Conservation (phyloP, 805 yeast genomes). For the Zygosaccharomyces kombuchaensis region DNA sequence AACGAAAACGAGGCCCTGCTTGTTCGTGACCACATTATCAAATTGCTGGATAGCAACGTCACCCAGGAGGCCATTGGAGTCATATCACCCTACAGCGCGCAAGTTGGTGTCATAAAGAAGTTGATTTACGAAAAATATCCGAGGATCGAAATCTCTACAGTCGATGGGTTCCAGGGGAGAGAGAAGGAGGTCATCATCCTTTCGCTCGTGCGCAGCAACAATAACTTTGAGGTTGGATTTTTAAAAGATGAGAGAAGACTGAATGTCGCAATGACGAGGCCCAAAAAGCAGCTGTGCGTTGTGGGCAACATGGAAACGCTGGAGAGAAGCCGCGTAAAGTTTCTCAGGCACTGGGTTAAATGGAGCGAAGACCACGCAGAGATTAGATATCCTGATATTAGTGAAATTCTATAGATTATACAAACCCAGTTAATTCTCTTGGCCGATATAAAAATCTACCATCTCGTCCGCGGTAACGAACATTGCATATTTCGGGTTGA, state of each 20-base stretch:
- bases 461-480: constrained; percentile 38
- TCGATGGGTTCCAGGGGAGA: constrained; percentile 96
- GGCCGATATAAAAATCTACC: constrained; percentile 35
- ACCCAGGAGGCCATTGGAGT: constrained; percentile 62
- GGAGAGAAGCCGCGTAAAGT: constrained; percentile 38
- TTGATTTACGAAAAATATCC: constrained; percentile 39
- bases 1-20: constrained; percentile 74
- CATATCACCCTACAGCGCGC: constrained; percentile 89
- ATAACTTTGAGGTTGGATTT: constrained; percentile 69
- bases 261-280: constrained; percentile 91
- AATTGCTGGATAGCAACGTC: constrained; percentile 52
- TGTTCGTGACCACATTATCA: constrained; percentile 52
- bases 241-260: constrained; percentile 71
- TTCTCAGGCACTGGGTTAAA: constrained; percentile 59
- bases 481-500: constrained; percentile 41
- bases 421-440: constrained; percentile 12
- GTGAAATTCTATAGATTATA: constrained; percentile 30
- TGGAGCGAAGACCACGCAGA: constrained; percentile 68
- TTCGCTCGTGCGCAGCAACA: constrained; percentile 79
- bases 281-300: constrained; percentile 77
- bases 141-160: constrained; percentile 73
- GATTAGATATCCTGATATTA: constrained; percentile 59
- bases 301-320: constrained; percentile 83
- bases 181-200: constrained; percentile 85
- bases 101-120: constrained; percentile 58